phyloP scores from a whole-genome alignment of 2,329 filamentous ascomycete genomes.

The Penicillium sp. region DNA sequence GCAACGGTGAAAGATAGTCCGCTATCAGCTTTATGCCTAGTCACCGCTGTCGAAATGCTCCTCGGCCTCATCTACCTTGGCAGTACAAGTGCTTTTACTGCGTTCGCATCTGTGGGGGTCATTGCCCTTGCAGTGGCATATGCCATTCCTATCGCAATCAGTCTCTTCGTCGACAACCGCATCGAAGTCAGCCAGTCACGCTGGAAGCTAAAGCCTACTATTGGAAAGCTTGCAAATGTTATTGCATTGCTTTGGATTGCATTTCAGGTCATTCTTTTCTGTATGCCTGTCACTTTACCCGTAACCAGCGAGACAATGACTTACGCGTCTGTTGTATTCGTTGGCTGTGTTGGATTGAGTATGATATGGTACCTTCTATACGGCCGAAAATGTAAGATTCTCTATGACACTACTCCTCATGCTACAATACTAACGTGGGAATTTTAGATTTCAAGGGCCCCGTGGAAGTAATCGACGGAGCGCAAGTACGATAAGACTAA shows the following conservation, averaged over 20 bases:
- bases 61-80: conserved; percentile 77
- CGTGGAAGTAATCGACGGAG: neutral
- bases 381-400: neutral
- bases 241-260: neutral
- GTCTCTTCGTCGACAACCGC: neutral
- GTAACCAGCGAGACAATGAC: neutral
- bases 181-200: neutral
- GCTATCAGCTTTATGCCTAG: conserved; percentile 67
- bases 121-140: conserved; percentile 74
- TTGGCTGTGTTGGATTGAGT: neutral
- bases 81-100: conserved; percentile 68
- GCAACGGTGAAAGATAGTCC: conserved; percentile 65
- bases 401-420: neutral
- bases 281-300: neutral
- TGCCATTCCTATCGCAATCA: conserved; percentile 53
- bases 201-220: neutral
- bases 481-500: neutral
- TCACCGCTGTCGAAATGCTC: conserved; percentile 67
- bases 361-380: neutral
- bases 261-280: neutral
- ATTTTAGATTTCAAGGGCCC: neutral
- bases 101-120: conserved; percentile 76
- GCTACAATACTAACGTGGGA: neutral
- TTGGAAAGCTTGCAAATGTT: neutral
- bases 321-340: neutral